phyloP scores from a whole-genome alignment of 2,329 filamentous ascomycete species.

The Cercospora zeae-maydis region DNA sequence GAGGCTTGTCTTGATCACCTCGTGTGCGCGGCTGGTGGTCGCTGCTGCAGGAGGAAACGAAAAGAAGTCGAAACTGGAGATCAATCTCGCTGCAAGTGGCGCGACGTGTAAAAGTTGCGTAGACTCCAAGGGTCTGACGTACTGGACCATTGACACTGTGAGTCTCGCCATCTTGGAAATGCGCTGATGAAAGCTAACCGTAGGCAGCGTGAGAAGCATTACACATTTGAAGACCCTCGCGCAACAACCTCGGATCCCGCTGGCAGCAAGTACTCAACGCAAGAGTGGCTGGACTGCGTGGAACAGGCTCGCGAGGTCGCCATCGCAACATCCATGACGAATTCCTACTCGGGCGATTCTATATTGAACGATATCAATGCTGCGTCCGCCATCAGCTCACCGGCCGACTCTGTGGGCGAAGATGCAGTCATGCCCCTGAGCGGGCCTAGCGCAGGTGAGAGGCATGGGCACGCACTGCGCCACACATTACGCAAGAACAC shows the following conservation, averaged over 20 bases:
- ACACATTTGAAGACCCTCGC: conserved; percentile 91
- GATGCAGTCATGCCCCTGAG: conserved; percentile 37
- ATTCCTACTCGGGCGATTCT: conserved; percentile 59
- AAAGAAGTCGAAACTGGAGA: conserved; percentile 89
- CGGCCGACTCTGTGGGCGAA: conserved; percentile 67
- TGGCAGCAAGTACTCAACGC: conserved; percentile 64
- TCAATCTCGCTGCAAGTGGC: conserved; percentile 74
- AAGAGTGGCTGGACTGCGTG: conserved; percentile 89
- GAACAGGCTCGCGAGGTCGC: conserved; percentile 84
- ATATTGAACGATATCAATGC: conserved; percentile 42
- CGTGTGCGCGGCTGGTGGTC: conserved; percentile 81
- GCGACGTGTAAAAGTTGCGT: conserved; percentile 74
- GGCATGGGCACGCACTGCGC: conserved; percentile 26
- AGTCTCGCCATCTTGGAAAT: conserved; percentile 41
- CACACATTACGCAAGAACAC: conserved; percentile 40
- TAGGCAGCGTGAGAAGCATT: conserved; percentile 75
- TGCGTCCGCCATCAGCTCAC: conserved; percentile 63
- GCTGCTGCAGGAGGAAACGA: conserved; percentile 90
- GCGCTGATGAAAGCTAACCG: neutral
- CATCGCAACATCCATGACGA: conserved; percentile 59
- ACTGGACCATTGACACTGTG: conserved; percentile 93
- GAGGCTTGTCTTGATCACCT: conserved; percentile 90
- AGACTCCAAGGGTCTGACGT: conserved; percentile 81
- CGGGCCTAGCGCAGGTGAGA: conserved; percentile 26
- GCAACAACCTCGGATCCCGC: conserved; percentile 61